Evolutionary conservation across 257 asterid species (phyloP), one percentile per base, ranked within the genome.

Genomic region (Lavandula angustifolia): DNA sequence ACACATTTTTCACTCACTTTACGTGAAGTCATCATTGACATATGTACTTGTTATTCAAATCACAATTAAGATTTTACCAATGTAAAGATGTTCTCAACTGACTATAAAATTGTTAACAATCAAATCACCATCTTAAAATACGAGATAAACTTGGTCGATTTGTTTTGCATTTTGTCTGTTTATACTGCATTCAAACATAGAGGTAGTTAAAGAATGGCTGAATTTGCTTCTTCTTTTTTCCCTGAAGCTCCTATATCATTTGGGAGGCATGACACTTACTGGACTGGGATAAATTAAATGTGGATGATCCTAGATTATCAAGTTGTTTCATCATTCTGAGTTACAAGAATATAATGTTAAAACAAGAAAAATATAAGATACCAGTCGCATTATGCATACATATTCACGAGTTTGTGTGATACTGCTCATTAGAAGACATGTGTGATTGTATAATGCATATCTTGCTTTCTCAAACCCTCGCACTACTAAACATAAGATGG

Each of bases 391-490:
- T 33, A 6, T 37, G 5, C 41, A 37, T 0, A 12, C 46, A 40
- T 2, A 44, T n/a, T 6, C 50, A 43, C 5, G 17, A 12, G 50
- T 44, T 7, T 44, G 18, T 3, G 1, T 0, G 9, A 37, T 37
- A 37, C 9, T 5, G 2, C 13, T 12, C 6, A 44, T 7, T 10
- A 44, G 1, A 44, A n/a, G 1, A 7, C 13, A 7, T 3, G 5
- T 12, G 6, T 42, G 47, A 3, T 7, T n/a, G 4, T 1, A 4
- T 6, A 46, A 16, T 34, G 34, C 59, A 6, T 47, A 12, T 29
- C 22, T 31, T 52, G 57, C 66, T 50, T 49, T 48, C 54, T 52
- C 51, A 58, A 49, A 14, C 61, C 4, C 7, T 8, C 48, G 32
- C n/a, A 22, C 62, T 32, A 22, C 38, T 50, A 52, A 31, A 41